A percentile compares a stretch with the other conserved stretches of the same genome.
These are phyloP conservation scores for Leptodontidium sp. DNA, from an alignment of 2,329 filamentous ascomycete genomes.

Conservation along the genomic window DNA sequence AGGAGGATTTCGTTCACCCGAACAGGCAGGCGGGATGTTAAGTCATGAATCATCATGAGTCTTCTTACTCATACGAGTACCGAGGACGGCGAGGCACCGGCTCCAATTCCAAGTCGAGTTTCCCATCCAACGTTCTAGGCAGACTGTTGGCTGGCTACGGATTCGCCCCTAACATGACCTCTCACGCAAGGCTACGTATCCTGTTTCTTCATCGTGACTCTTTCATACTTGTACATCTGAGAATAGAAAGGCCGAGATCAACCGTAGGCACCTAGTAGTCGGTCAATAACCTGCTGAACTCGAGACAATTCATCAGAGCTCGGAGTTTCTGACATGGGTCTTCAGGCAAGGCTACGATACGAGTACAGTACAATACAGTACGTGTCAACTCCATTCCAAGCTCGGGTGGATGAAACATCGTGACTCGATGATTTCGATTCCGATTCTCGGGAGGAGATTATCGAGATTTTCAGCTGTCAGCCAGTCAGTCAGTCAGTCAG, in stretches of 20 bases:
- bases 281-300: not conserved
- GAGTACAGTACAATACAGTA: not conserved
- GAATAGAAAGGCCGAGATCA: not conserved
- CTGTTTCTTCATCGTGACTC: not conserved
- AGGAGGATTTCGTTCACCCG: not conserved
- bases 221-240: not conserved
- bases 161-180: conserved; percentile 8
- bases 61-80: not conserved
- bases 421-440: not conserved
- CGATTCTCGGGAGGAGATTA: too few relatives aligned
- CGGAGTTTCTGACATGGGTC: not conserved
- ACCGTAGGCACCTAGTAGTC: too few relatives aligned
- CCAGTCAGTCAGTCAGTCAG: too few relatives aligned
- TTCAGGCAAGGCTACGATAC: not conserved
- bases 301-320: not conserved
- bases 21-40: not conserved
- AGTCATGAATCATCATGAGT: conserved; percentile 16
- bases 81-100: not conserved
- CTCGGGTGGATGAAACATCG: not conserved
- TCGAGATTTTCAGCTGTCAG: too few relatives aligned
- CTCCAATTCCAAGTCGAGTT: not conserved
- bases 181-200: conserved; percentile 16
- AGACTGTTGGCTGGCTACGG: not conserved
- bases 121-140: not conserved
- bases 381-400: not conserved